Base-by-base conservation (phyloP, 805 yeast genomes). In the Middelhovenomyces tepae region DNA sequence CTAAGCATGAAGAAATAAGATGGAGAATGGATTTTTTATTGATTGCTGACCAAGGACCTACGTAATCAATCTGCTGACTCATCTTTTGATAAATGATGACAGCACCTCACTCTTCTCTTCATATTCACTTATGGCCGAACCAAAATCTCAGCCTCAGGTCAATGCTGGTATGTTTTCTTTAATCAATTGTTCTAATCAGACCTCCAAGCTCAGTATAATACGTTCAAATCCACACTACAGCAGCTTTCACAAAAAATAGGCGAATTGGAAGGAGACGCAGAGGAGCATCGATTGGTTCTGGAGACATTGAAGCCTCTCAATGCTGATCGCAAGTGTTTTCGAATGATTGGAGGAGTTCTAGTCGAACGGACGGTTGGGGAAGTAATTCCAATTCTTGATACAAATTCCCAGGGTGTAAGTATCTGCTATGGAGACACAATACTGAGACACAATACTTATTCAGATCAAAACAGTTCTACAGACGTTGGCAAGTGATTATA, bases 301-400 rank as follows among this genome's bases (percentile, higher is more conserved):
- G 69, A 65, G 14, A 77, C 89, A 2, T 56, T 81, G 19, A 42
- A 56, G 27, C 61, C 58, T 1, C 62, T 74, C 7, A 75, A 76
- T 16, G 41, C 46, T 2, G 74, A 69, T 28, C 72, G 98, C 40
- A 76, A 78, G 51, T 85, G 96, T 50, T 86, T 75, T 60, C 75
- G 94, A 48, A 85, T 91, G 95, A 71, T 89, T 20, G 96, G 95
- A 16, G 93, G 95, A 7, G 94, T 87, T 3, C 65, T 89, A 20
- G 81, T 87, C 11, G 93, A 86, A 50, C 78, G 82, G 44, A 68
- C 76, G 3, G 91, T 85, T 4, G 76, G 68, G n/a, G 85, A 82
- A 25, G 91, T 87, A 3, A 57, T 69, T 3, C 78, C 77, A 8
- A 65, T 77, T 7, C 58, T 85, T 34, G 64, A 68, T 32, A 63